These are phyloP conservation scores for Vigna unguiculata DNA, from an alignment of 306 rosid species.

Conservation along the genomic window DNA sequence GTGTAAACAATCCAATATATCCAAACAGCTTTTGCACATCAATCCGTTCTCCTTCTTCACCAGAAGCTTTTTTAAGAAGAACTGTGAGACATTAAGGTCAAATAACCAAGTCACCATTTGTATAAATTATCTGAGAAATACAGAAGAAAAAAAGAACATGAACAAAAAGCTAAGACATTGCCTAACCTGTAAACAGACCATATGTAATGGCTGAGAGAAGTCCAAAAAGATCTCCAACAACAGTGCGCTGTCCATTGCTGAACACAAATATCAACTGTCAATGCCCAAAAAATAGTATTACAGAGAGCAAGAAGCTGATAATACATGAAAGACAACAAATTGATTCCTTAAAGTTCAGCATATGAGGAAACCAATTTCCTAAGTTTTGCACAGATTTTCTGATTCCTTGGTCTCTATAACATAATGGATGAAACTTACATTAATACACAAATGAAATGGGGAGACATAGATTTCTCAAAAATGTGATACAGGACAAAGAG, in stretches of 20 bases:
- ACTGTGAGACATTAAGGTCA: conserved; percentile 62
- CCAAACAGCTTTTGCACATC: conserved; percentile 98
- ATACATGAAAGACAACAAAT: conserved; percentile 33
- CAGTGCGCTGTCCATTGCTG: conserved; percentile 81
- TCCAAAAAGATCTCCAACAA: conserved; percentile 90
- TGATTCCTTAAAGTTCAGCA: neutral
- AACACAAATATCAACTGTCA: conserved; percentile 64
- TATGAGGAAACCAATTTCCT: neutral
- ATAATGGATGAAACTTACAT: neutral
- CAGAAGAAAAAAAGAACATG: neutral
- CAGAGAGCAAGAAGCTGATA: conserved; percentile 48
- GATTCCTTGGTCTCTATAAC: neutral
- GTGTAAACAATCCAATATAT: conserved; percentile 92
- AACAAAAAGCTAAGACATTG: conserved; percentile 16
- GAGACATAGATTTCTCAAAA: neutral
- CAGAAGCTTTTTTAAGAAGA: conserved; percentile 83
- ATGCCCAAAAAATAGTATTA: conserved; percentile 49
- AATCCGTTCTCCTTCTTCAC: conserved; percentile 90
- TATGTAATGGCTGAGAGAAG: conserved; percentile 92
- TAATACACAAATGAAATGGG: neutral
- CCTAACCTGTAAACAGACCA: conserved; percentile 88
- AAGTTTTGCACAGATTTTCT: neutral
- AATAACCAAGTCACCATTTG: conserved; percentile 23
- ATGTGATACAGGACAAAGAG: neutral
- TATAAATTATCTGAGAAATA: conserved; percentile 26